Evolutionary conservation across 495 filamentous ascomycete genomes (phyloP), one percentile per base, ranked within the genome.

Genomic region (Zalerion maritima): DNA sequence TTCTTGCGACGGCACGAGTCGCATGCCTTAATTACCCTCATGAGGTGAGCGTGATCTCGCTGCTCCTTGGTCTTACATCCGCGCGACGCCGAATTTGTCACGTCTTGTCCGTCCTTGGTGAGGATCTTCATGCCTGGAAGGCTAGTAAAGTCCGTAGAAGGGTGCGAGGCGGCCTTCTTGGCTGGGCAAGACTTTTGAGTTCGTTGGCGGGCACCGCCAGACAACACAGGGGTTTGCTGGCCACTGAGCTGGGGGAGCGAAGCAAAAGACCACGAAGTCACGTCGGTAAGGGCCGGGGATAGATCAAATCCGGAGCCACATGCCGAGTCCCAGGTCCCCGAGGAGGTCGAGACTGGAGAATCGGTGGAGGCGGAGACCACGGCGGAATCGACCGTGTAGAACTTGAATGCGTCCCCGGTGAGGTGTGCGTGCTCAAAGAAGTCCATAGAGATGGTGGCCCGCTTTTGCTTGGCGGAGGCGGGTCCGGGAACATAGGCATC

Each of bases 21-120:
- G 46, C 67, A 71, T 10, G 67, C 67, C 53, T 69, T 69, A 44
- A 71, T 63, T 42, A 64, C 64, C 15, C 67, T 46, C 65, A 71
- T 71, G 18, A 68, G 43, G 34, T 67, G 62, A 5, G 67, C 67
- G 41, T 69, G 67, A 29, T 71, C 67, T 14, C 67, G 54, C 46
- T 71, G 65, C 53, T 71, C 67, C 59, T 68, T 67, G 20, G 65
- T 66, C 55, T 71, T 71, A 46, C 60, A 65, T 13, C 67, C 67
- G 13, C 65, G 58, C 12, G 64, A 67, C 14, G 62, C 62, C 10
- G 59, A 60, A 50, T 62, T 62, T 27, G 67, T 71, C 25, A 71
- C 55, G 41, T 71, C 67, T 9, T 43, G 46, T 17, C 67, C 67
- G 29, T 71, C 67, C 48, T 55, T 61, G 36, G 65, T 69, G 52